phyloP scores from a whole-genome alignment of 345 rosid genomes.

The Microcos paniculata region DNA sequence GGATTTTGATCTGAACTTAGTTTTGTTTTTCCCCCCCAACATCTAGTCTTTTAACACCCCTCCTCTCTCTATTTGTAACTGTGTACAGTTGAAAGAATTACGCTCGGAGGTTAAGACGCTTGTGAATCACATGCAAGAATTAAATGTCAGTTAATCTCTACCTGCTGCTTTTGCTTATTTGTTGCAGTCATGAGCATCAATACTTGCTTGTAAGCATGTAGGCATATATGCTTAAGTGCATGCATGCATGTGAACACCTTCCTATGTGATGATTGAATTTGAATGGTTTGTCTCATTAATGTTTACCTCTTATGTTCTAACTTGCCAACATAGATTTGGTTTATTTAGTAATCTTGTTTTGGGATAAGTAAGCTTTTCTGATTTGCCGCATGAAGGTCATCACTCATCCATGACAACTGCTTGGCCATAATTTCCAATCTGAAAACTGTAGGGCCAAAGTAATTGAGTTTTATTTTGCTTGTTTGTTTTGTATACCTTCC shows the following conservation, averaged over 20 bases:
- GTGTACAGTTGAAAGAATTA: slow-evolving; percentile 65
- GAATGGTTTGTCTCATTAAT: background rate
- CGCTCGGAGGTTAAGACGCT: slow-evolving; percentile 49
- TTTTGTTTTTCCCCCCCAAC: background rate
- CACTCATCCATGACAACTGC: background rate
- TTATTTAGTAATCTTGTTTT: background rate
- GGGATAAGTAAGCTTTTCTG: background rate
- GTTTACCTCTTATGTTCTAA: background rate
- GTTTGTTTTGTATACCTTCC: background rate
- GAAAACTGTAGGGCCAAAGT: background rate
- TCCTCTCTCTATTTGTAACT: slow-evolving; percentile 1
- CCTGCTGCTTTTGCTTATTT: slow-evolving; percentile 12
- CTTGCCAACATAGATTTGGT: background rate
- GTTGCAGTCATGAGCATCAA: background rate
- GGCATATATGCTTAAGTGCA: background rate
- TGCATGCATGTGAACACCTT: slow-evolving; percentile 2
- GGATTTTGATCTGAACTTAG: slow-evolving; percentile 14
- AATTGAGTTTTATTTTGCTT: background rate
- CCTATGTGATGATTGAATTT: background rate
- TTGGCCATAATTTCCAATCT: background rate
- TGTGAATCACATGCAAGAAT: slow-evolving; percentile 44
- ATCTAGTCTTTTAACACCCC: background rate
- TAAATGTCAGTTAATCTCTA: slow-evolving; percentile 52
- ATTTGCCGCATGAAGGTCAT: too few species aligned
- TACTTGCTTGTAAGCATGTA: background rate